Conservation (phyloP, 2,329 filamentous ascomycete genomes). For the Aulographum hederae region DNA sequence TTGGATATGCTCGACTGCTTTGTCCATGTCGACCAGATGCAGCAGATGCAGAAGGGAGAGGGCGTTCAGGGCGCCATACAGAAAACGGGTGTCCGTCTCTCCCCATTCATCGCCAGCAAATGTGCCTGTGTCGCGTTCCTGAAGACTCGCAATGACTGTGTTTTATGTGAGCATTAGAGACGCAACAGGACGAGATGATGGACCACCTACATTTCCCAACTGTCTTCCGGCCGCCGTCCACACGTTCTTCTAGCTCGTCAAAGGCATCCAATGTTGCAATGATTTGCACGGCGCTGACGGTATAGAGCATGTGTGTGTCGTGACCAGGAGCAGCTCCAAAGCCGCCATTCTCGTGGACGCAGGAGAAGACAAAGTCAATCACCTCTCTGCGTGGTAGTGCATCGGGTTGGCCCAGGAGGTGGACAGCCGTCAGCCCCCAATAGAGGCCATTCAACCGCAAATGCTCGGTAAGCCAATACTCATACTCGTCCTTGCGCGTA, state of each 20-base stretch:
- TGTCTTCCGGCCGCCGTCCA: constrained; percentile 47
- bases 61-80: constrained; percentile 79
- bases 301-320: constrained; percentile 92
- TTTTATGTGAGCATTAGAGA: constrained; percentile 7
- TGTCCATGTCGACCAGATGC: constrained; percentile 56
- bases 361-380: constrained; percentile 89
- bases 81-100: constrained; percentile 84
- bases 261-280: constrained; percentile 73
- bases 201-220: constrained; percentile 58
- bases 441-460: constrained; percentile 89
- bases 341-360: constrained; percentile 71
- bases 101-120: constrained; percentile 95
- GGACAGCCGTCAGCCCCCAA: constrained; percentile 81
- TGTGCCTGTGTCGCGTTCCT: constrained; percentile 59
- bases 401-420: constrained; percentile 65
- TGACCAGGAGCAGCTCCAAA: constrained; percentile 90
- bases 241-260: constrained; percentile 56
- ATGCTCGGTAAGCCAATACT: constrained; percentile 97
- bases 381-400: constrained; percentile 65
- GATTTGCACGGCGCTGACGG: constrained; percentile 87
- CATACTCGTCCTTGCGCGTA: constrained; percentile 82
- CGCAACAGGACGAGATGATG: background rate
- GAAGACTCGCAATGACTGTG: constrained; percentile 60
- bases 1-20: constrained; percentile 61
- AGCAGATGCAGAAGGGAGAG: constrained; percentile 67